phyloP scores from a whole-genome alignment of 2,329 filamentous ascomycete species.

The Pseudogymnoascus sp. region DNA sequence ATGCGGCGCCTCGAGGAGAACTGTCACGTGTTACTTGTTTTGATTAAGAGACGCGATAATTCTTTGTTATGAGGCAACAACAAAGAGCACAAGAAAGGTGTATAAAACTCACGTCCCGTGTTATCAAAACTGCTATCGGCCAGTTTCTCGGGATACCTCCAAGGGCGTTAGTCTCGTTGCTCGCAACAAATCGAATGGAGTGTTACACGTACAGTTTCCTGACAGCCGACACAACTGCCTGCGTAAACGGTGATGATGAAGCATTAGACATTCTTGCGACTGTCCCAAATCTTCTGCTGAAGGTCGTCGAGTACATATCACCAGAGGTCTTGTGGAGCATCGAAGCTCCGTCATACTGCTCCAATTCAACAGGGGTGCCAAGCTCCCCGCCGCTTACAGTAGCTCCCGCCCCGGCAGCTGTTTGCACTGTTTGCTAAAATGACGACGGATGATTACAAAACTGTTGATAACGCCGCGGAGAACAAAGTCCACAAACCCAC shows the following conservation, averaged over 20 bases:
- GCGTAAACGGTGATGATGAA: slow-evolving; percentile 41
- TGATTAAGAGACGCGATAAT: slow-evolving; percentile 10
- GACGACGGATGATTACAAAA: slow-evolving; percentile 32
- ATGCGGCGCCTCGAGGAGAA: slow-evolving; percentile 63
- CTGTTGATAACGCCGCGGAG: slow-evolving; percentile 6
- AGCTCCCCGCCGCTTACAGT: slow-evolving; percentile 8
- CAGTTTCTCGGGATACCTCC: slow-evolving; percentile 77
- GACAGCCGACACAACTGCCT: slow-evolving; percentile 70
- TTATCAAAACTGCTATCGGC: slow-evolving; percentile 94
- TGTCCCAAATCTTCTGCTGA: slow-evolving; percentile 10
- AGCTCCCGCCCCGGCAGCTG: slow-evolving; percentile 13
- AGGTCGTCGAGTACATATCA: slow-evolving; percentile 1
- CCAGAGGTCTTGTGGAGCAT: neutral
- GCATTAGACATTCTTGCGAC: slow-evolving; percentile 20
- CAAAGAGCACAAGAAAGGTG: neutral
- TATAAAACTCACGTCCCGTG: slow-evolving; percentile 55
- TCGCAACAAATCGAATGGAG: neutral
- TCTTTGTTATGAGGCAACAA: neutral
- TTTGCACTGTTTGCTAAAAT: slow-evolving; percentile 31
- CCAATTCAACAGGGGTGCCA: neutral
- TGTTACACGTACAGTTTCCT: slow-evolving; percentile 57
- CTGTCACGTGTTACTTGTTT: slow-evolving; percentile 29
- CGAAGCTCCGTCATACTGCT: slow-evolving; percentile 2
- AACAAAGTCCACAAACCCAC: slow-evolving; percentile 21
- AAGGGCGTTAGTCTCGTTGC: slow-evolving; percentile 15